These are phyloP conservation scores for Apiospora arundinis DNA, from an alignment of 2,329 filamentous ascomycete species.

Conservation along the genomic window DNA sequence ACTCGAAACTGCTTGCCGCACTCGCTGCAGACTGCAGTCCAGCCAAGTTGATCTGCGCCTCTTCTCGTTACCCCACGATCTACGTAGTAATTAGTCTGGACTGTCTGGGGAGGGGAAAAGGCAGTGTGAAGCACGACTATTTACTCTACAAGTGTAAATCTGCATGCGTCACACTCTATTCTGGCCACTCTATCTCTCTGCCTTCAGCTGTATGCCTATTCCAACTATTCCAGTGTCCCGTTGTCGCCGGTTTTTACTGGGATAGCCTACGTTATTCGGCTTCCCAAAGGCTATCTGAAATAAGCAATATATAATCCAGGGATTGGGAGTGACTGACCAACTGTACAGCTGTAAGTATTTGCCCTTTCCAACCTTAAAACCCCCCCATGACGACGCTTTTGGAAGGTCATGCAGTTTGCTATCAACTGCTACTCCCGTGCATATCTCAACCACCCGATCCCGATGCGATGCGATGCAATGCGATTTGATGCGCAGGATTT, in stretches of 20 bases:
- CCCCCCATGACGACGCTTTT: neutral
- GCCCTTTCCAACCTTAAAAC: neutral
- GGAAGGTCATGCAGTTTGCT: slow-evolving; percentile 6
- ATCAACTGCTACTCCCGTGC: neutral
- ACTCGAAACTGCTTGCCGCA: neutral
- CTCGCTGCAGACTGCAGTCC: neutral
- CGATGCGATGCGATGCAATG: slow-evolving; percentile 5
- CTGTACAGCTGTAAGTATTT: neutral
- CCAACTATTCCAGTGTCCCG: too few species aligned
- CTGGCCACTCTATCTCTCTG: too few species aligned
- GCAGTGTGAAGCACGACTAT: neutral
- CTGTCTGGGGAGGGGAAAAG: neutral
- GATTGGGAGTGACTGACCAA: too few species aligned
- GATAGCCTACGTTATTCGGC: too few species aligned
- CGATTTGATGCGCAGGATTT: neutral
- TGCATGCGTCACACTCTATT: too few species aligned
- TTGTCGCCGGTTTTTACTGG: too few species aligned
- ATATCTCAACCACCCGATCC: neutral
- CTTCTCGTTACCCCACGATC: slow-evolving; percentile 18
- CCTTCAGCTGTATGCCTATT: too few species aligned
- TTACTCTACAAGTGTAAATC: too few species aligned
- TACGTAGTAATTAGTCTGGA: neutral
- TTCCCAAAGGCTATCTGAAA: too few species aligned
- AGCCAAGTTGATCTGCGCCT: slow-evolving; percentile 2
- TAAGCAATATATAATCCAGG: too few species aligned